Conservation (phyloP, 768 basidiomycete species). For the Hygrocybe punicea region DNA sequence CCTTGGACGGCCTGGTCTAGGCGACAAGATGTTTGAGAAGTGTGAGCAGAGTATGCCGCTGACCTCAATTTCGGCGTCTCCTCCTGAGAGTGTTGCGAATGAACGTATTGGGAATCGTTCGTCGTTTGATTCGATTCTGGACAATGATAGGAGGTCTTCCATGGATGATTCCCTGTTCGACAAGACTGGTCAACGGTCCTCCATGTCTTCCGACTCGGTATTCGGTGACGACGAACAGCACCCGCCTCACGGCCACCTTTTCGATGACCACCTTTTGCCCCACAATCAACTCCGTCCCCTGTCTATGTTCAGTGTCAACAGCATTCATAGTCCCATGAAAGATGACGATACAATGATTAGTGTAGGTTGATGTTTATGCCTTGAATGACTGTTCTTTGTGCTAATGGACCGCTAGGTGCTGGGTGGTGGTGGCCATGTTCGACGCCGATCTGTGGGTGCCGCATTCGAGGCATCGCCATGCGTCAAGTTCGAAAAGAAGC, state of each 20-base stretch:
- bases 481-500: constrained; percentile 54
- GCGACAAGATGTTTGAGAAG: constrained; percentile 85
- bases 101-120: constrained; percentile 30
- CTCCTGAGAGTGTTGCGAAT: constrained; percentile 42
- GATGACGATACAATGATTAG: constrained; percentile 84
- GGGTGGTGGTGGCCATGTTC: constrained; percentile 74
- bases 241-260: constrained; percentile 11
- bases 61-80: constrained; percentile 63
- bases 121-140: constrained; percentile 67
- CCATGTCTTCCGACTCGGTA: constrained; percentile 55
- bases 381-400: not conserved
- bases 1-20: constrained; percentile 69
- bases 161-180: constrained; percentile 60
- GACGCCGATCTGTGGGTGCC: constrained; percentile 63
- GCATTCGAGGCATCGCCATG: constrained; percentile 70
- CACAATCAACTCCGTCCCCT: constrained; percentile 58
- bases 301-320: constrained; percentile 56
- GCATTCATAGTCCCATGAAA: constrained; percentile 47
- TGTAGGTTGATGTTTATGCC: constrained; percentile 39
- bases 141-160: constrained; percentile 43
- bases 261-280: constrained; percentile 37
- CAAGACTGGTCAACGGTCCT: constrained; percentile 51
- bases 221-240: constrained; percentile 52
- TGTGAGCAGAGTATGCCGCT: constrained; percentile 53
- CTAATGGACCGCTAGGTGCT: constrained; percentile 44